These are phyloP conservation scores for Fusarium proliferatum DNA, from an alignment of 2,329 filamentous ascomycete species.

Conservation along the genomic window DNA sequence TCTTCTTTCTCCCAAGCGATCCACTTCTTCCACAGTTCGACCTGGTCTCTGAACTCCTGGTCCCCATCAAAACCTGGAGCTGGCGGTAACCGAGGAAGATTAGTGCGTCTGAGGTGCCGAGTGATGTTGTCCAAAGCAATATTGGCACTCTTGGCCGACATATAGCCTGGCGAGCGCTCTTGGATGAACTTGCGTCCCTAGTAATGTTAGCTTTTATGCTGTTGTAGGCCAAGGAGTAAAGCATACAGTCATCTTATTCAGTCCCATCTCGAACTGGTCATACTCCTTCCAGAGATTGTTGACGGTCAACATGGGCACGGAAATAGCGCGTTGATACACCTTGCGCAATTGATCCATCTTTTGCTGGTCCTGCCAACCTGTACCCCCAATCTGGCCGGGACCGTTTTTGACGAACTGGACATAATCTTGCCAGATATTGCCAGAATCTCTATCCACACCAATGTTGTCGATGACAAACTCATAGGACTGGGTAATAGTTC, in stretches of 20 bases:
- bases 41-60: conserved; percentile 83
- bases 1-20: conserved; percentile 96
- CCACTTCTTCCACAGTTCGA: conserved; percentile 93
- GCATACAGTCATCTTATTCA: conserved; percentile 90
- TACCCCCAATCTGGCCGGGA: conserved; percentile 86
- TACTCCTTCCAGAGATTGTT: conserved; percentile 97
- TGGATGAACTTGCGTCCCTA: conserved; percentile 94
- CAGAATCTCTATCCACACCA: conserved; percentile 90
- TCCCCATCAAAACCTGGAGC: conserved; percentile 88
- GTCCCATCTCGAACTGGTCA: conserved; percentile 91
- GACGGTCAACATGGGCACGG: conserved; percentile 84
- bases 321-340: conserved; percentile 90
- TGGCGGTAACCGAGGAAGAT: conserved; percentile 83
- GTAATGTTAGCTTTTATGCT: conserved; percentile 35
- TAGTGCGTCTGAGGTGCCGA: conserved; percentile 78
- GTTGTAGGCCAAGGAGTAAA: conserved; percentile 5
- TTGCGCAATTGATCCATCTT: conserved; percentile 96
- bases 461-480: conserved; percentile 92
- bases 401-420: conserved; percentile 91
- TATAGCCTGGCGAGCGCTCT: conserved; percentile 91
- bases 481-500: conserved; percentile 85
- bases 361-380: conserved; percentile 94
- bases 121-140: conserved; percentile 92
- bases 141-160: conserved; percentile 93
- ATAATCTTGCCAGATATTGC: conserved; percentile 92